A percentile compares a stretch with the other conserved stretches of the same genome.
Evolutionary conservation across 352 stramenopile genomes (phyloP).

Genomic region (Pilasporangium apinafurcum): DNA sequence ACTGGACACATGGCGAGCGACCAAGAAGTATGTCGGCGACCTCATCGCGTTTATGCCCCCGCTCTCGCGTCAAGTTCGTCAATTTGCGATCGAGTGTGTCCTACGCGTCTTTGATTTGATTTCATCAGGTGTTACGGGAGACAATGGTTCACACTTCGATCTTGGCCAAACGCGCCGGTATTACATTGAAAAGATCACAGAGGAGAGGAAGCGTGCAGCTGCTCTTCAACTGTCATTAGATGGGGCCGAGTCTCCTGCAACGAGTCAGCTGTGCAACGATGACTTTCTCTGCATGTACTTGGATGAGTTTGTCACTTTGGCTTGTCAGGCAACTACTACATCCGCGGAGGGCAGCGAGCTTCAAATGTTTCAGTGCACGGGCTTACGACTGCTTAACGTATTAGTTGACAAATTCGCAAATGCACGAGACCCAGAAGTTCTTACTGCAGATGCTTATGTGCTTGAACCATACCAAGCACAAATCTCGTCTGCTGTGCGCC

Average conservation of each 20-base stretch:
- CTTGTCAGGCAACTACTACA: slow-evolving; percentile 68
- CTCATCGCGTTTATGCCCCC: slow-evolving; percentile 55
- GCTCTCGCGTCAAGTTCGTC: slow-evolving; percentile 65
- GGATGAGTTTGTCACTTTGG: slow-evolving; percentile 82
- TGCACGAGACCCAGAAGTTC: slow-evolving; percentile 64
- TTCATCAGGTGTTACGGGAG: slow-evolving; percentile 7
- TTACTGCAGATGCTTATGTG: slow-evolving; percentile 39
- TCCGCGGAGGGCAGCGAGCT: slow-evolving; percentile 69
- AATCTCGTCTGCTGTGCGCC: slow-evolving; percentile 70
- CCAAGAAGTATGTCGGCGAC: slow-evolving; percentile 56
- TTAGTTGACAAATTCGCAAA: slow-evolving; percentile 51
- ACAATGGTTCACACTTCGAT: slow-evolving; percentile 64
- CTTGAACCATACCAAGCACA: slow-evolving; percentile 82
- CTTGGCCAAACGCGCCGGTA: slow-evolving; percentile 37
- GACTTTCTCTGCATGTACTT: slow-evolving; percentile 87
- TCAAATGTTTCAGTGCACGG: slow-evolving; percentile 70
- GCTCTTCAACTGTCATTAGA: not conserved
- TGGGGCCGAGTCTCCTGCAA: slow-evolving; percentile 1
- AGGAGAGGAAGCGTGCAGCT: not conserved
- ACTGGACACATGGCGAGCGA: slow-evolving; percentile 65
- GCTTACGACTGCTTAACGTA: slow-evolving; percentile 59
- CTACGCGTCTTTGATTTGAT: slow-evolving; percentile 68
- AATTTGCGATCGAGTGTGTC: slow-evolving; percentile 77
- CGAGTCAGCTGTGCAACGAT: slow-evolving; percentile 9
- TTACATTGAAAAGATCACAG: slow-evolving; percentile 28